Percentiles rank a stretch among this genome's conserved stretches.
These are phyloP conservation scores for Bondarzewia mesenterica DNA, from an alignment of 1,284 basidiomycete species.

Conservation along the genomic window DNA sequence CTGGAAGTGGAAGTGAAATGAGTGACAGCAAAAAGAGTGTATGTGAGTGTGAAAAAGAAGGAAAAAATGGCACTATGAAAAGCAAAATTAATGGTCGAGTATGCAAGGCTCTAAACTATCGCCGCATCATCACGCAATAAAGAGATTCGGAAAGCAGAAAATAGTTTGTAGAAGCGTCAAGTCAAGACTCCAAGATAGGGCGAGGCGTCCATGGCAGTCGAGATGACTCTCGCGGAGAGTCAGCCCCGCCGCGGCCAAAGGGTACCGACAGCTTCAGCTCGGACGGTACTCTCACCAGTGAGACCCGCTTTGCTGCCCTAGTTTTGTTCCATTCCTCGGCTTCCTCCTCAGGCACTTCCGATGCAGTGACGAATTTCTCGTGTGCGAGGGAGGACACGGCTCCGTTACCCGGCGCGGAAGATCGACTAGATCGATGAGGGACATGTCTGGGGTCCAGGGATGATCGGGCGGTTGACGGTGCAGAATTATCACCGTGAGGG, in stretches of 20 bases:
- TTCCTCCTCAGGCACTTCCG: slow-evolving; percentile 45
- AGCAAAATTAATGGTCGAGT: too few relatives aligned
- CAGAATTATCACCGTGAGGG: neutral
- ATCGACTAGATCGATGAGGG: neutral
- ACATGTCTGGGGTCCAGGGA: neutral
- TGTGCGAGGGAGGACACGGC: too few relatives aligned
- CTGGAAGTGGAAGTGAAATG: neutral
- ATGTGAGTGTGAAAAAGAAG: too few relatives aligned
- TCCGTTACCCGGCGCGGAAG: slow-evolving; percentile 2
- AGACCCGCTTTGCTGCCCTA: slow-evolving; percentile 75
- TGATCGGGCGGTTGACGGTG: neutral
- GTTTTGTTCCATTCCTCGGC: slow-evolving; percentile 84
- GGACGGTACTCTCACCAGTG: slow-evolving; percentile 64
- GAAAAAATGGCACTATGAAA: neutral
- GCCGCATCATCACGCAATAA: too few relatives aligned
- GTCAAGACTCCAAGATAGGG: neutral
- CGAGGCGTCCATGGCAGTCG: slow-evolving; percentile 6
- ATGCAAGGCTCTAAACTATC: neutral
- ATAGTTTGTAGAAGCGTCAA: neutral
- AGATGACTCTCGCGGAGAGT: slow-evolving; percentile 3
- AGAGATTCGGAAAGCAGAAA: too few relatives aligned
- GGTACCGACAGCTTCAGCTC: slow-evolving; percentile 34
- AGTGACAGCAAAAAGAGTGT: neutral
- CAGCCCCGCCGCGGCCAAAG: slow-evolving; percentile 20
- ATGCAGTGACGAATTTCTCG: slow-evolving; percentile 37